phyloP scores from a whole-genome alignment of 2,329 filamentous ascomycete genomes.

The Escovopsis weberi region DNA sequence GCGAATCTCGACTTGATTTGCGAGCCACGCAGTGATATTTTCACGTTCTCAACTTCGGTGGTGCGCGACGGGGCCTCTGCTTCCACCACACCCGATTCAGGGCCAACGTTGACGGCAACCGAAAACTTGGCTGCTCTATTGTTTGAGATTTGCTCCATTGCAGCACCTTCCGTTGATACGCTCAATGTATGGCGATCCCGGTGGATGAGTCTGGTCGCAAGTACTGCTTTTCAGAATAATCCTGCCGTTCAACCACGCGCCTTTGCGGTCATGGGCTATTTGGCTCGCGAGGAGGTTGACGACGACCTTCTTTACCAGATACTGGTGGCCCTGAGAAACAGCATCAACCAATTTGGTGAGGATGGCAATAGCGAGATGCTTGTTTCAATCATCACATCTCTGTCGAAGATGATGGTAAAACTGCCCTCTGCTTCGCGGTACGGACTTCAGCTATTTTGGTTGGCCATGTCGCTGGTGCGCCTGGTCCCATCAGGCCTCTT shows the following conservation, averaged over 20 bases:
- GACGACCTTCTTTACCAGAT: conserved; percentile 59
- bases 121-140: conserved; percentile 47
- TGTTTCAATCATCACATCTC: conserved; percentile 48
- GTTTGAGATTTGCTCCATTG: conserved; percentile 48
- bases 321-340: conserved; percentile 50
- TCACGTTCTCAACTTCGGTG: conserved; percentile 32
- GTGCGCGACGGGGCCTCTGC: conserved; percentile 39
- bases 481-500: conserved; percentile 48
- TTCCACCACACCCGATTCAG: conserved; percentile 38
- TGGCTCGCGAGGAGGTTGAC: conserved; percentile 57
- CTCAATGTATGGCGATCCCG: conserved; percentile 56
- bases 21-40: conserved; percentile 43
- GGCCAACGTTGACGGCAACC: conserved; percentile 37
- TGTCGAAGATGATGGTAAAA: conserved; percentile 60
- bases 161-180: conserved; percentile 48
- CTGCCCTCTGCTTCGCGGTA: conserved; percentile 52
- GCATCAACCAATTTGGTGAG: conserved; percentile 49
- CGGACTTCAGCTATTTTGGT: conserved; percentile 55
- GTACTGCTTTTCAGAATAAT: conserved; percentile 59
- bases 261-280: conserved; percentile 57
- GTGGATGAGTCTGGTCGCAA: conserved; percentile 61
- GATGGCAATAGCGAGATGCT: conserved; percentile 54
- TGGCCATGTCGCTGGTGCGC: conserved; percentile 50
- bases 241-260: conserved; percentile 55
- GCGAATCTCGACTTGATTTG: conserved; percentile 43